Percentiles rank a stretch among this genome's conserved stretches.
These are phyloP conservation scores for Arachnopeziza araneosa DNA, from an alignment of 2,329 filamentous ascomycete species.

Conservation along the genomic window DNA sequence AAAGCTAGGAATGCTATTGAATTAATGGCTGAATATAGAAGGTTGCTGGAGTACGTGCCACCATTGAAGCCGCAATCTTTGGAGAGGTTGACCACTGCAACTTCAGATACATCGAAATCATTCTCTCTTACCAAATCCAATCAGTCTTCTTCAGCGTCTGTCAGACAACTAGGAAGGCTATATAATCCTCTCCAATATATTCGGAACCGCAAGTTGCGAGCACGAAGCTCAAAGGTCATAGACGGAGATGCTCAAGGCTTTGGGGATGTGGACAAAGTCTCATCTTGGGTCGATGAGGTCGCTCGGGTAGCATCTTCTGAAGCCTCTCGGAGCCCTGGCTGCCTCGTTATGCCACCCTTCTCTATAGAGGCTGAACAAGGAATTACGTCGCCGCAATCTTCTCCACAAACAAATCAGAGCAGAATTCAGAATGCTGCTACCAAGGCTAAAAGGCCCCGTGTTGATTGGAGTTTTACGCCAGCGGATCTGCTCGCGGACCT, in stretches of 20 bases:
- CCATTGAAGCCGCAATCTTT: constrained; percentile 52
- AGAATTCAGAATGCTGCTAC: constrained; percentile 29
- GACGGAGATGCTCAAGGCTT: constrained; percentile 74
- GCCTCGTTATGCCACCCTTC: constrained; percentile 39
- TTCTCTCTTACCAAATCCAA: background rate
- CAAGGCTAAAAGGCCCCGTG: constrained; percentile 65
- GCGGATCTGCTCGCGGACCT: constrained; percentile 84
- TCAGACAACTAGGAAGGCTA: constrained; percentile 49
- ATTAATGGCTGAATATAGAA: constrained; percentile 76
- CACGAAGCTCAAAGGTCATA: constrained; percentile 68
- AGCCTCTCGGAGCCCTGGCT: constrained; percentile 27
- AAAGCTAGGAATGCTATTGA: constrained; percentile 84
- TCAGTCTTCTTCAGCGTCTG: background rate
- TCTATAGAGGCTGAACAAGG: constrained; percentile 22
- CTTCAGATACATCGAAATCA: background rate
- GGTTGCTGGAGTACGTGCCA: constrained; percentile 72
- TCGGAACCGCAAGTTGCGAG: constrained; percentile 80
- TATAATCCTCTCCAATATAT: constrained; percentile 95
- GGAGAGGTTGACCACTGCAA: constrained; percentile 36
- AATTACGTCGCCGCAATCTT: constrained; percentile 24
- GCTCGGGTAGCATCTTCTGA: constrained; percentile 17
- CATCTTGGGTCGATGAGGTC: constrained; percentile 71
- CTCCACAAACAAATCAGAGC: constrained; percentile 33
- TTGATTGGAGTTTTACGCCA: constrained; percentile 80
- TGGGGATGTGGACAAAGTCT: constrained; percentile 64